Percentiles rank a stretch among this genome's conserved stretches.
Conservation (phyloP, 129 eudicot genomes). For the Flaveria ramosissima region DNA sequence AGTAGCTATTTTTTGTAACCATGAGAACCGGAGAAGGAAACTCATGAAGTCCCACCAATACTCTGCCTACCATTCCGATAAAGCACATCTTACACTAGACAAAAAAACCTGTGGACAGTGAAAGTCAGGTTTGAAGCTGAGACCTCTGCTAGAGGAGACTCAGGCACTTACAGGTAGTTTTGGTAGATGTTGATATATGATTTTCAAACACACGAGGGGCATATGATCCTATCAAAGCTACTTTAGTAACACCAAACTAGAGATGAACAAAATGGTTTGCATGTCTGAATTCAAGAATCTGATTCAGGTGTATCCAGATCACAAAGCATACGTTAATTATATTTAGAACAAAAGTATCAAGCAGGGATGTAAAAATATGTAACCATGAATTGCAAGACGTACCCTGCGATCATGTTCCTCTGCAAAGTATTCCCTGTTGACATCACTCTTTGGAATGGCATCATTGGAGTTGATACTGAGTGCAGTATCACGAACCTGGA, state of each 20-base stretch:
- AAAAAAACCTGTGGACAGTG: no score
- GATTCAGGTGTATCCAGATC: not conserved
- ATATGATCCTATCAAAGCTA: not conserved
- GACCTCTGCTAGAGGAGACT: no score
- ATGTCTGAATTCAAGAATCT: not conserved
- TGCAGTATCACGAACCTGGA: slow-evolving; percentile 91
- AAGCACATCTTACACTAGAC: no score
- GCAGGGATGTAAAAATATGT: no score
- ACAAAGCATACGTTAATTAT: not conserved
- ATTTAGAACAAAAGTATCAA: no score
- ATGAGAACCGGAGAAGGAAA: no score
- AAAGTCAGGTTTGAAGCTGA: no score
- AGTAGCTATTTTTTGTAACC: no score
- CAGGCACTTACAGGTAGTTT: no score
- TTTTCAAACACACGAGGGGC: not conserved
- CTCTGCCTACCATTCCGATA: no score
- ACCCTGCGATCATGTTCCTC: slow-evolving; percentile 98
- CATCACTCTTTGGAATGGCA: slow-evolving; percentile 91
- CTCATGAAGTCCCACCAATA: no score
- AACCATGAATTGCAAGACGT: slow-evolving; percentile 38
- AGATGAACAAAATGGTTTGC: not conserved
- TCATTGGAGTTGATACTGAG: slow-evolving; percentile 74
- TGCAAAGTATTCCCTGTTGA: slow-evolving; percentile 82
- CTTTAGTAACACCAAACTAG: not conserved
- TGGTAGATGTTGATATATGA: no score